Percentiles rank a stretch among this genome's conserved stretches.
These are phyloP conservation scores for Candida ovalis DNA, from an alignment of 805 yeast genomes.

Conservation along the genomic window DNA sequence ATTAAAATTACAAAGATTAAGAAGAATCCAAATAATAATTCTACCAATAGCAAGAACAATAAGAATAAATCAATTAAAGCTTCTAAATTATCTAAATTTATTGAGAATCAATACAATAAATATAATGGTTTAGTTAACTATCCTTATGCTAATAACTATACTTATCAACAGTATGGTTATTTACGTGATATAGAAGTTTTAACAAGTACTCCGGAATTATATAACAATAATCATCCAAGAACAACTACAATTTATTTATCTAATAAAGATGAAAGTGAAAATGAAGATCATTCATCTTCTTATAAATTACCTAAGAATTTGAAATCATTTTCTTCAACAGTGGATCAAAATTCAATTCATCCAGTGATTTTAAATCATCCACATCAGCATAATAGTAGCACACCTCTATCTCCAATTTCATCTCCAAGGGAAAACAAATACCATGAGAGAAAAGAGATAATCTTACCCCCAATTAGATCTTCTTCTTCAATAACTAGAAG, in stretches of 20 bases:
- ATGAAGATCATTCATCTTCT: slow-evolving; percentile 20
- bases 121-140: slow-evolving; percentile 35
- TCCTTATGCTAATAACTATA: slow-evolving; percentile 51
- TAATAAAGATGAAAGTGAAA: slow-evolving; percentile 1
- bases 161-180: slow-evolving; percentile 46
- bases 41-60: slow-evolving; percentile 1
- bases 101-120: slow-evolving; percentile 22
- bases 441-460: background rate
- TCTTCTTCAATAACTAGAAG: background rate
- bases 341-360: slow-evolving; percentile 18
- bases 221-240: slow-evolving; percentile 35
- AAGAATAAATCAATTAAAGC: slow-evolving; percentile 2
- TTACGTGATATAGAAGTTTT: slow-evolving; percentile 45
- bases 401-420: background rate
- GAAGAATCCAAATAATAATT: too few species aligned
- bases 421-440: background rate
- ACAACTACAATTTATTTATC: slow-evolving; percentile 3
- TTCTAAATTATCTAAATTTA: slow-evolving; percentile 21
- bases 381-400: background rate
- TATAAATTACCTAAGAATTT: background rate
- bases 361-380: slow-evolving; percentile 11
- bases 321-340: slow-evolving; percentile 7
- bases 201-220: slow-evolving; percentile 46
- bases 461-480: background rate
- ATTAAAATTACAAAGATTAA: slow-evolving; percentile 12